These are phyloP conservation scores for Prototheca cutis DNA, from an alignment of 163 green algal species.

Conservation along the genomic window DNA sequence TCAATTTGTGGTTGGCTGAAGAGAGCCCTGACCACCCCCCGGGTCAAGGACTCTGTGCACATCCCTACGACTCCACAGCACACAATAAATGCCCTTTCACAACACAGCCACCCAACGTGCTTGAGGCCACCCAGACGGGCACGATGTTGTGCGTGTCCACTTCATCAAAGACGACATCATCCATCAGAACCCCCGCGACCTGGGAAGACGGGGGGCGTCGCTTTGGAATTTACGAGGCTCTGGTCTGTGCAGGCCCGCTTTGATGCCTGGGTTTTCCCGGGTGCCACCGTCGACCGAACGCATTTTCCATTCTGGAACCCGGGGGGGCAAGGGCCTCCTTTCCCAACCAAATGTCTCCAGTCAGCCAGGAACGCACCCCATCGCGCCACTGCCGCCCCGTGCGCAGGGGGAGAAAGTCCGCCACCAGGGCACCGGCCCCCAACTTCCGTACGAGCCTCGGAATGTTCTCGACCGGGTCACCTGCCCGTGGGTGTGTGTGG, in stretches of 20 bases:
- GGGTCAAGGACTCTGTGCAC: constrained; percentile 36
- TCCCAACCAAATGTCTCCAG: no score
- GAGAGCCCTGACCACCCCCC: no score
- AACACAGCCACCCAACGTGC: no score
- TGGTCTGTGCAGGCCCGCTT: no score
- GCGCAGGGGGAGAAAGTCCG: constrained; percentile 79
- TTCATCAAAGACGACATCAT: constrained; percentile 65
- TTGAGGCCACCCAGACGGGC: constrained; percentile 73
- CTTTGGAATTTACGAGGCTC: no score
- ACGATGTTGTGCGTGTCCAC: constrained; percentile 98
- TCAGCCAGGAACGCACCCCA: no score
- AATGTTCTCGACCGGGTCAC: constrained; percentile 65
- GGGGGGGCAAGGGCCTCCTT: not conserved
- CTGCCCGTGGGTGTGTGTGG: constrained; percentile 11
- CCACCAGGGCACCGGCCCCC: constrained; percentile 70
- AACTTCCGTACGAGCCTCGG: constrained; percentile 48
- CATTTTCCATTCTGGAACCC: no score
- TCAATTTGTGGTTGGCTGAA: no score
- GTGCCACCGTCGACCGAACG: no score
- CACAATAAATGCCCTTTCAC: constrained; percentile 51
- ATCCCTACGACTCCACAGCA: constrained; percentile 38
- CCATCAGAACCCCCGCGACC: no score
- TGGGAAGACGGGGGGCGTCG: no score
- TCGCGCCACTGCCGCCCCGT: constrained; percentile 62
- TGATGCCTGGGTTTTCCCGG: no score